Evolutionary conservation across 345 rosid species (phyloP), one percentile per base, ranked within the genome.

Genomic region (Ceriops decandra): DNA sequence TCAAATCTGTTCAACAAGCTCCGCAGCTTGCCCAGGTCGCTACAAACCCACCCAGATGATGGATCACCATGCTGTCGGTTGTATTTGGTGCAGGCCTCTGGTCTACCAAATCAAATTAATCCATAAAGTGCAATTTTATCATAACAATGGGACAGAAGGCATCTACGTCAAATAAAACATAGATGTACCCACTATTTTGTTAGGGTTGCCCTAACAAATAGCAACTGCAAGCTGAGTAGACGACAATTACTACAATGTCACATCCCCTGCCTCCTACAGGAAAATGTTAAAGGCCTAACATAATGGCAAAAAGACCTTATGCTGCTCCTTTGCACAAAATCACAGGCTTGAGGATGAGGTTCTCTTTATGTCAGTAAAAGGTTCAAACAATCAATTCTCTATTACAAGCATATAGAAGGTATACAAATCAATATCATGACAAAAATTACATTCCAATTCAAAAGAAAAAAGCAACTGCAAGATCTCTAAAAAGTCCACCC

Each of bases 41-140:
- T 78, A 42, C 89, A 89, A 66, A 82, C 84, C 73, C 76, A 91
- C 76, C 98, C 97, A 56, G 97, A 93, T 62, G 87, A 93, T 76
- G 98, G 97, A 74, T 88, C 82, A 68, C 98, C 98, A 15, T 93
- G 98, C 69, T 82, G 92, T 67, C 91, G 97, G 58, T 79, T 93
- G 86, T 93, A 93, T 80, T 82, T 93, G 85, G 98, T 93, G 70
- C 84, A 86, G 84, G 97, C 98, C 74, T 91, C 91, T 33, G 88
- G 97, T 78, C 81, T 95, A 59, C 95, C 91, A 5, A 82, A 62
- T 72, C 82, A 82, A 77, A 76, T 69, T 57, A 62, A 64, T 30
- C 67, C 81, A 31, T 73, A 77, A 62, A 71, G 73, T 36, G 75
- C 33, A 53, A 57, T 52, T 64, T 74, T 78, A 72, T 22, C 53